Evolutionary conservation across 352 stramenopile species (phyloP).

Genomic region (Pythium insidiosum): DNA sequence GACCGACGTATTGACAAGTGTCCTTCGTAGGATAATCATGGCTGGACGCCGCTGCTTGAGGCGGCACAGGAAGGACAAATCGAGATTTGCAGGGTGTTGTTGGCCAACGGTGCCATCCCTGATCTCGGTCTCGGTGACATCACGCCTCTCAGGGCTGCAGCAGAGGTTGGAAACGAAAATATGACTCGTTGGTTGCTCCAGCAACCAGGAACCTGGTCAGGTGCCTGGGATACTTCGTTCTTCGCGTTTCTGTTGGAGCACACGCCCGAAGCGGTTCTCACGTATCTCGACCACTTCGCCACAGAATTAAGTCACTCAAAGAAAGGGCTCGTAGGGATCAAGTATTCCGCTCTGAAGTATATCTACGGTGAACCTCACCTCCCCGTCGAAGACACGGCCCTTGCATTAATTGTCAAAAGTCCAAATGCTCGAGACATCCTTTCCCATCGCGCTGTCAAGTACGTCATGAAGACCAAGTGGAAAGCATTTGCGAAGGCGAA

Average conservation of each 20-base stretch:
- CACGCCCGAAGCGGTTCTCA: conserved; percentile 22
- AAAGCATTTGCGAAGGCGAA: conserved; percentile 39
- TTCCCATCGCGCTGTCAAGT: conserved; percentile 44
- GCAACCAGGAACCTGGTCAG: conserved; percentile 27
- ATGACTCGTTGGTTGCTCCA: conserved; percentile 39
- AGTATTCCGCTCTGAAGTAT: conserved; percentile 31
- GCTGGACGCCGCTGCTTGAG: conserved; percentile 57
- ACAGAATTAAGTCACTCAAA: conserved; percentile 37
- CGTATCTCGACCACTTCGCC: conserved; percentile 50
- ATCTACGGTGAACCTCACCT: conserved; percentile 47
- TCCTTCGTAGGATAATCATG: conserved; percentile 24
- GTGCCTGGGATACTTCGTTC: conserved; percentile 33
- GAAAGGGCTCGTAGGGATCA: conserved; percentile 33
- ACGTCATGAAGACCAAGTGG: conserved; percentile 50
- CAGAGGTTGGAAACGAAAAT: conserved; percentile 46
- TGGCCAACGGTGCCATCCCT: conserved; percentile 30
- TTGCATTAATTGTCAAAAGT: conserved; percentile 34
- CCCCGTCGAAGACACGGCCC: conserved; percentile 32
- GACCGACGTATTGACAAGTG: neutral
- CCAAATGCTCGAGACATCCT: conserved; percentile 31
- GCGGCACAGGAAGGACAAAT: conserved; percentile 51
- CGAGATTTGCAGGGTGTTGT: conserved; percentile 30
- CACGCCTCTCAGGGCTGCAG: conserved; percentile 37
- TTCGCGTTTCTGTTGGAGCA: conserved; percentile 51
- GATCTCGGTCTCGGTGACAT: conserved; percentile 26